These are phyloP conservation scores for Vanderwaltozyma yarrowii DNA, from an alignment of 805 yeast genomes.

Conservation along the genomic window DNA sequence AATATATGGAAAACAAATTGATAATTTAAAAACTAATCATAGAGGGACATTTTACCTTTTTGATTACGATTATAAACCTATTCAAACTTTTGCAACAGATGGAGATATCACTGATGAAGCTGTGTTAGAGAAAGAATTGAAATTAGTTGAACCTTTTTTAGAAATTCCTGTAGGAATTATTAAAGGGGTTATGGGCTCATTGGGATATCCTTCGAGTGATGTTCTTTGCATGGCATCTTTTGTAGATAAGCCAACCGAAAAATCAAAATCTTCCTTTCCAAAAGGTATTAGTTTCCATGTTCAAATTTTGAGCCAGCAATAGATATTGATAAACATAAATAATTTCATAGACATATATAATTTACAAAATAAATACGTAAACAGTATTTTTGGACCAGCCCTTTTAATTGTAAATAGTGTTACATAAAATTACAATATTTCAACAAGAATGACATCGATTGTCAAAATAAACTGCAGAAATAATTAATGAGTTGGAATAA, in stretches of 20 bases:
- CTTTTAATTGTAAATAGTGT: too few relatives aligned
- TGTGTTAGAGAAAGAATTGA: constrained; percentile 13
- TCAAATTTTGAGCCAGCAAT: constrained; percentile 13
- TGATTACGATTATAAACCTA: constrained; percentile 24
- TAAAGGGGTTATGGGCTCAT: constrained; percentile 24
- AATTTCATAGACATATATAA: too few relatives aligned
- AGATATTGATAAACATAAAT: neutral
- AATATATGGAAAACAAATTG: constrained; percentile 78
- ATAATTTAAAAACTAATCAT: constrained; percentile 86
- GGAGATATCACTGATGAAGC: constrained; percentile 6
- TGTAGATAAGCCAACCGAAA: constrained; percentile 18
- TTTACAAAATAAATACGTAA: too few relatives aligned
- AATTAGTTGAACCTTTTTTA: constrained; percentile 24
- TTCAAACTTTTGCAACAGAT: constrained; percentile 18
- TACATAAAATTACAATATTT: too few relatives aligned
- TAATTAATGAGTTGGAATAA: too few relatives aligned
- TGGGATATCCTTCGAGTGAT: constrained; percentile 20
- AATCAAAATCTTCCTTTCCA: constrained; percentile 9
- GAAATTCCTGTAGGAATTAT: constrained; percentile 28
- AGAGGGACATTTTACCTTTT: constrained; percentile 37
- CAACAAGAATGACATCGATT: too few relatives aligned
- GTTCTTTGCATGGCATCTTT: constrained; percentile 21
- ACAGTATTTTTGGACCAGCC: too few relatives aligned
- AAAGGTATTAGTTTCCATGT: constrained; percentile 28
- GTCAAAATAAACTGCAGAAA: too few relatives aligned